Conservation (phyloP, 1,284 basidiomycete species). For the Cryptococcus amylolentus region DNA sequence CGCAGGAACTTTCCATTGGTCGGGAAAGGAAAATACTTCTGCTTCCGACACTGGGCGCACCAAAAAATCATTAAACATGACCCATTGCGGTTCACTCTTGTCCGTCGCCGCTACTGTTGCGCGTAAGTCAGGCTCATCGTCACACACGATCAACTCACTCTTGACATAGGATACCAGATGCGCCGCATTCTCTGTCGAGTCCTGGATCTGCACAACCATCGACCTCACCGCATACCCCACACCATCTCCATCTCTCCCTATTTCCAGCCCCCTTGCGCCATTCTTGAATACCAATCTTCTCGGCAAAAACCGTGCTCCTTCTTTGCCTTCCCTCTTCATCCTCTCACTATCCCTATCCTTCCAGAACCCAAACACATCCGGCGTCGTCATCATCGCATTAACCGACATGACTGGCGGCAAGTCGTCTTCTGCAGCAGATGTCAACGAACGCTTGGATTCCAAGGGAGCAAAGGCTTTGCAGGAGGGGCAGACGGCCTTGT, state of each 20-base stretch:
- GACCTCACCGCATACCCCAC: constrained; percentile 18
- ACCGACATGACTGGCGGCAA: constrained; percentile 84
- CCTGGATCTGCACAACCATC: constrained; percentile 77
- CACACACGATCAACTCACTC: constrained; percentile 51
- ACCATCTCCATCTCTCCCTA: constrained; percentile 60
- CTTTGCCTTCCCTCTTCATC: background rate
- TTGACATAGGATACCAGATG: constrained; percentile 89
- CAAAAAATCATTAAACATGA: constrained; percentile 95
- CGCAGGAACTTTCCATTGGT: constrained; percentile 92
- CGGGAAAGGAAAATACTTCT: constrained; percentile 82
- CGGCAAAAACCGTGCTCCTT: constrained; percentile 33
- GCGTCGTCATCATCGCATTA: constrained; percentile 75
- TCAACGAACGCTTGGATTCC: constrained; percentile 67
- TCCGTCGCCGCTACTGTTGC: constrained; percentile 53
- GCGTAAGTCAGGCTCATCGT: background rate
- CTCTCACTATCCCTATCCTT: constrained; percentile 29
- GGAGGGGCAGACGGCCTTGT: constrained; percentile 78
- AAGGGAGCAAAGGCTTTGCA: constrained; percentile 77
- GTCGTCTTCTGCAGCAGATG: constrained; percentile 52
- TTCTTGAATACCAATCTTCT: constrained; percentile 53
- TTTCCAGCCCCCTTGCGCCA: constrained; percentile 60
- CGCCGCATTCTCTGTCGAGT: constrained; percentile 65
- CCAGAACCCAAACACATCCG: constrained; percentile 76
- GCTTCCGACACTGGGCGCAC: constrained; percentile 78
- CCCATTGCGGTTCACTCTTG: constrained; percentile 58